These are phyloP conservation scores for Eutypa lata DNA, from an alignment of 2,329 filamentous ascomycete species.

Conservation along the genomic window DNA sequence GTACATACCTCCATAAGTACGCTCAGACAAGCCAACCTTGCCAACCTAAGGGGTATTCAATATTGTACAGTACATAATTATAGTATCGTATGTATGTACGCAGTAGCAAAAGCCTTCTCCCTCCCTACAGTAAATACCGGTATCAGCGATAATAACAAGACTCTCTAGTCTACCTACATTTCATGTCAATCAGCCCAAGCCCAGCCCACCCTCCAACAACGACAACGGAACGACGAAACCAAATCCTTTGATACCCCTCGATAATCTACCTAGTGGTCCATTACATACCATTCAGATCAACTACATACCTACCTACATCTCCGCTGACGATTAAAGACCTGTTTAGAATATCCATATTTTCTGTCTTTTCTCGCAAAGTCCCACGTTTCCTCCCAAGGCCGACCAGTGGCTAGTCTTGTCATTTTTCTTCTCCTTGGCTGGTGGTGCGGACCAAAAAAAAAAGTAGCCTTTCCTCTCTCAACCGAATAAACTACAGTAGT, in stretches of 20 bases:
- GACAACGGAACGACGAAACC: not conserved
- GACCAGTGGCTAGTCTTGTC: not conserved
- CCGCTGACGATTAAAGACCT: not conserved
- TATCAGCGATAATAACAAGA: too few relatives aligned
- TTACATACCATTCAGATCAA: too few relatives aligned
- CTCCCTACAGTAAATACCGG: not conserved
- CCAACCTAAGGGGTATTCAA: too few relatives aligned
- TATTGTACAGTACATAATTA: too few relatives aligned
- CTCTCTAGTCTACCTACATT: too few relatives aligned
- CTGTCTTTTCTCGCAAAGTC: not conserved
- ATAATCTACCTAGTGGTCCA: not conserved
- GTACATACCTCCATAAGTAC: too few relatives aligned
- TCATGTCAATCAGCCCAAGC: not conserved
- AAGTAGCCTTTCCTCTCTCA: too few relatives aligned
- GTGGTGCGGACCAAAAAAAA: not conserved
- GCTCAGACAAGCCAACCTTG: too few relatives aligned
- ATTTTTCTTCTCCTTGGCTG: not conserved
- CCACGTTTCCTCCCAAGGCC: not conserved
- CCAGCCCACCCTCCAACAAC: not conserved
- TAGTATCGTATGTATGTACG: too few relatives aligned
- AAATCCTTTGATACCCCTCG: not conserved
- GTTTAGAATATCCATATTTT: not conserved
- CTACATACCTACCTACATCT: not conserved
- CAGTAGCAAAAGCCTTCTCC: too few relatives aligned
- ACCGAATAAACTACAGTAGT: too few relatives aligned